These are phyloP conservation scores for Fusarium sp. DNA, from an alignment of 2,329 filamentous ascomycete genomes.

Conservation along the genomic window DNA sequence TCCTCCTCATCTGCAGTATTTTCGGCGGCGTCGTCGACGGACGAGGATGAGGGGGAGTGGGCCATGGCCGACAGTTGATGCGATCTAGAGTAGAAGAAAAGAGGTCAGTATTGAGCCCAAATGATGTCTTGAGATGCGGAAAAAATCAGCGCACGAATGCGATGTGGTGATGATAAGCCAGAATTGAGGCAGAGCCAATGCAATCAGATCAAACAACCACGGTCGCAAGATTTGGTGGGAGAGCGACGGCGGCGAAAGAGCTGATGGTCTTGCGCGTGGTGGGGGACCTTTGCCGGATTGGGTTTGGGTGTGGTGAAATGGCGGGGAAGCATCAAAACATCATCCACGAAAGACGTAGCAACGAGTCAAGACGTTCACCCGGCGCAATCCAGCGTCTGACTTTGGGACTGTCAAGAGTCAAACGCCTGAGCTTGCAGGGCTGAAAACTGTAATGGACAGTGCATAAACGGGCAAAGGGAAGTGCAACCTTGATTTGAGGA, in stretches of 20 bases:
- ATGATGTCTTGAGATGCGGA: slow-evolving; percentile 18
- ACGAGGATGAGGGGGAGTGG: slow-evolving; percentile 83
- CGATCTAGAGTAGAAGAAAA: slow-evolving; percentile 58
- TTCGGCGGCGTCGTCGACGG: slow-evolving; percentile 86
- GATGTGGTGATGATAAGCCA: slow-evolving; percentile 29
- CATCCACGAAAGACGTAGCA: slow-evolving; percentile 41
- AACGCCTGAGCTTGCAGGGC: slow-evolving; percentile 4
- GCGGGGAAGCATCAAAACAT: slow-evolving; percentile 51
- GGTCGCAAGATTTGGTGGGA: slow-evolving; percentile 45
- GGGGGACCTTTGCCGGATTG: slow-evolving; percentile 51
- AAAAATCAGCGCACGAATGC: slow-evolving; percentile 30
- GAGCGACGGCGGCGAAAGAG: slow-evolving; percentile 45
- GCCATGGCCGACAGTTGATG: slow-evolving; percentile 72
- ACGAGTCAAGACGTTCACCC: slow-evolving; percentile 32
- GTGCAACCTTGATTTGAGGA: slow-evolving; percentile 61
- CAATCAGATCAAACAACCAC: slow-evolving; percentile 44
- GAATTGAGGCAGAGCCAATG: slow-evolving; percentile 42
- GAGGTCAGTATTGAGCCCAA: slow-evolving; percentile 32
- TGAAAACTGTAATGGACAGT: slow-evolving; percentile 17
- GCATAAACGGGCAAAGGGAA: slow-evolving; percentile 27
- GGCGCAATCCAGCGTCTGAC: slow-evolving; percentile 14
- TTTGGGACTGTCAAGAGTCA: slow-evolving; percentile 19
- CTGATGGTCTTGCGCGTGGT: slow-evolving; percentile 46
- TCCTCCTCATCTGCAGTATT: slow-evolving; percentile 98
- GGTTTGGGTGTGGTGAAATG: slow-evolving; percentile 49